A percentile compares a stretch with the other conserved stretches of the same genome.
phyloP scores from a whole-genome alignment of 2,329 filamentous ascomycete genomes.

The Pseudocercospora pini-densiflorae region DNA sequence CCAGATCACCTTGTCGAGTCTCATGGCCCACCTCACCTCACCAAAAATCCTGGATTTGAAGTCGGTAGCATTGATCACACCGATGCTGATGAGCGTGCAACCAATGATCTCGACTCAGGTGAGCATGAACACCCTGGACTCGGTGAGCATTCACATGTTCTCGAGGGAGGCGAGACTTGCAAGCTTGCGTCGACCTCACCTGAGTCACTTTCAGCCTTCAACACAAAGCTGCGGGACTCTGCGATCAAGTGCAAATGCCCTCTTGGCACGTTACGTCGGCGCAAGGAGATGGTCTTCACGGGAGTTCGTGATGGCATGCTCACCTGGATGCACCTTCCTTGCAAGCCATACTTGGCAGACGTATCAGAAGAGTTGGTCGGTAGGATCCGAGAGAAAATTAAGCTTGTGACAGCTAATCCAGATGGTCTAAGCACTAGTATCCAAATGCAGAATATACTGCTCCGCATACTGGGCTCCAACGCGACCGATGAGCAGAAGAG shows the following conservation, averaged over 20 bases:
- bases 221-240: constrained; percentile 9
- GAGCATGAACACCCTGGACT: not conserved
- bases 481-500: constrained; percentile 8
- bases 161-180: not conserved
- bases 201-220: not conserved
- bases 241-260: constrained; percentile 25
- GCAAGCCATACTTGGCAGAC: constrained; percentile 18
- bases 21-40: not conserved
- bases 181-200: not conserved
- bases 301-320: constrained; percentile 7
- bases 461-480: constrained; percentile 12
- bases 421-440: not conserved
- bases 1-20: not conserved
- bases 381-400: not conserved
- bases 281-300: constrained; percentile 14
- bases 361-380: constrained; percentile 9
- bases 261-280: constrained; percentile 14
- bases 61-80: not conserved
- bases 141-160: not conserved
- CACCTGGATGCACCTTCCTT: constrained; percentile 24
- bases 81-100: not conserved
- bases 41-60: not conserved
- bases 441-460: constrained; percentile 7
- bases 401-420: constrained; percentile 1
- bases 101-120: not conserved